These are phyloP conservation scores for Polyplosphaeria fusca DNA, from an alignment of 495 filamentous ascomycete genomes.

Conservation along the genomic window DNA sequence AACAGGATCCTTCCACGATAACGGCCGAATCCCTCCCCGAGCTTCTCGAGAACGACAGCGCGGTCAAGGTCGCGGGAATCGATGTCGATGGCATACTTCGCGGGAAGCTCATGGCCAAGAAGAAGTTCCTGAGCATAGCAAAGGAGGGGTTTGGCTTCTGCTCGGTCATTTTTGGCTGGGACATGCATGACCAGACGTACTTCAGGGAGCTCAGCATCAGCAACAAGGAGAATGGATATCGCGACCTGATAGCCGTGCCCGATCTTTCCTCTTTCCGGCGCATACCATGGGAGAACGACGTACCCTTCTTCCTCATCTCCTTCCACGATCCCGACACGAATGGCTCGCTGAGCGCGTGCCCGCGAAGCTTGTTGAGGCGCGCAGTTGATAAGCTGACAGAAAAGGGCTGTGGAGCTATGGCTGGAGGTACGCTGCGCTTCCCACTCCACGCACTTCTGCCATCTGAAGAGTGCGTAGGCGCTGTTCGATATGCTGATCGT, in stretches of 20 bases:
- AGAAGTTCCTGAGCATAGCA: constrained; percentile 87
- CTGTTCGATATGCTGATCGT: constrained; percentile 7
- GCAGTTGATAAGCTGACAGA: constrained; percentile 62
- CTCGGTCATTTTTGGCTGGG: constrained; percentile 95
- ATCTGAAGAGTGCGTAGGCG: no score
- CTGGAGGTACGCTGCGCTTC: constrained; percentile 65
- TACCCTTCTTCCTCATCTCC: constrained; percentile 89
- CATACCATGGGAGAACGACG: constrained; percentile 91
- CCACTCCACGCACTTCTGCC: no score
- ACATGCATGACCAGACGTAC: constrained; percentile 95
- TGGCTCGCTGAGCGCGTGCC: constrained; percentile 73
- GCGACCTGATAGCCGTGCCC: constrained; percentile 79
- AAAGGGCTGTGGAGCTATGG: constrained; percentile 77
- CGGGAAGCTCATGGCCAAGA: constrained; percentile 92
- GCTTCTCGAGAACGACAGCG: constrained; percentile 69
- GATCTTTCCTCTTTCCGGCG: constrained; percentile 79
- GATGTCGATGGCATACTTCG: constrained; percentile 90
- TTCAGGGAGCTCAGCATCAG: constrained; percentile 78
- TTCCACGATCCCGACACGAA: constrained; percentile 75
- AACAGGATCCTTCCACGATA: constrained; percentile 37
- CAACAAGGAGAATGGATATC: constrained; percentile 90
- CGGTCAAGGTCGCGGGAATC: constrained; percentile 82
- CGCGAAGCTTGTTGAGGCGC: constrained; percentile 69
- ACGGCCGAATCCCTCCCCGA: constrained; percentile 62
- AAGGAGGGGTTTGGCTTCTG: constrained; percentile 91